Conservation (phyloP, 1,284 basidiomycete species). For the Phenoliferia sp. region DNA sequence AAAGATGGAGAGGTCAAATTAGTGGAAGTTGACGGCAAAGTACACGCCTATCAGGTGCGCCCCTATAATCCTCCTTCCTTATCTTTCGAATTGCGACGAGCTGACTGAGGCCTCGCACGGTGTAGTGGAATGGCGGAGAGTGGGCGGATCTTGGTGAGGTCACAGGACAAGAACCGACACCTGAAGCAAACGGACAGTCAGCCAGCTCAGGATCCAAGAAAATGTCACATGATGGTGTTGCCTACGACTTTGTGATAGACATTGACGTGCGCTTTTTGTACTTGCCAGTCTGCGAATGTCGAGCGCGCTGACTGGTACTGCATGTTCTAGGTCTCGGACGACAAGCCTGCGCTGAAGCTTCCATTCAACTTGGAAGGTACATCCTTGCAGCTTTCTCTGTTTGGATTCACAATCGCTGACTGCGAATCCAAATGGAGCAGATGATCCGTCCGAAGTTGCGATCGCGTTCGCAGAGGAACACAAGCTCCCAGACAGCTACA, state of each 20-base stretch:
- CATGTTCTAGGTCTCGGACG: slow-evolving; percentile 63
- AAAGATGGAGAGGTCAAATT: slow-evolving; percentile 89
- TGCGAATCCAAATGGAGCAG: background rate
- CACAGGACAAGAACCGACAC: no score
- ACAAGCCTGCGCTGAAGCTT: slow-evolving; percentile 83
- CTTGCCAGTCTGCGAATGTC: background rate
- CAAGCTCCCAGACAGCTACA: slow-evolving; percentile 72
- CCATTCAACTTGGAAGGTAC: slow-evolving; percentile 65
- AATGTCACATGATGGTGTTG: slow-evolving; percentile 59
- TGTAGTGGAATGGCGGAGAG: slow-evolving; percentile 67
- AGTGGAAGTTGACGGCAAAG: slow-evolving; percentile 56
- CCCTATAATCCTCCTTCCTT: slow-evolving; percentile 1
- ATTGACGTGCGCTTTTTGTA: slow-evolving; percentile 58
- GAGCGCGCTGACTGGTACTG: background rate
- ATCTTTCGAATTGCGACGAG: background rate
- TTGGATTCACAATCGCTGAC: background rate
- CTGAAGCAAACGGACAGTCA: slow-evolving; percentile 66
- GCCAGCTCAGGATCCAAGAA: background rate
- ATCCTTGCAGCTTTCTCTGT: background rate
- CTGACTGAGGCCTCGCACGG: background rate
- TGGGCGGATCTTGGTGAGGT: slow-evolving; percentile 96
- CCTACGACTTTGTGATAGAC: slow-evolving; percentile 97
- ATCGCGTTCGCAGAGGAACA: slow-evolving; percentile 78
- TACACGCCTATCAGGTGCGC: slow-evolving; percentile 76
- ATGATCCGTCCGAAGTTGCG: slow-evolving; percentile 85